phyloP scores from a whole-genome alignment of 495 filamentous ascomycete species.

The Penicillium antarcticum region DNA sequence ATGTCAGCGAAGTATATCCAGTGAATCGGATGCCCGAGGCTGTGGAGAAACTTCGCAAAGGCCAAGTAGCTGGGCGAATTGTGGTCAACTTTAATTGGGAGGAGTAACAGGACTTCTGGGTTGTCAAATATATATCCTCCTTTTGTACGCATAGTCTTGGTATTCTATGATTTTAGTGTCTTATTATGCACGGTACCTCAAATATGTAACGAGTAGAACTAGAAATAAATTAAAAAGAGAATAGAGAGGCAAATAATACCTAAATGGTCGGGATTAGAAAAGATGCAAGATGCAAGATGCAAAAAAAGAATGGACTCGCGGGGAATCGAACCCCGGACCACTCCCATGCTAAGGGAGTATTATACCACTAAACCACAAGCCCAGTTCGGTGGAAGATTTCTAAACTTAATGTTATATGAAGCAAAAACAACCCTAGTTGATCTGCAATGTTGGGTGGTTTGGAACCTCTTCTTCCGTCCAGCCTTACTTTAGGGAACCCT shows the following conservation, averaged over 20 bases:
- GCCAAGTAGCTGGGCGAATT: conserved; percentile 46
- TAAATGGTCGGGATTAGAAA: background rate
- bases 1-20: conserved; percentile 41
- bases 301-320: conserved; percentile 44
- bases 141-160: too few relatives aligned
- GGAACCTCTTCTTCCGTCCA: too few relatives aligned
- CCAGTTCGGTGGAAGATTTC: conserved; percentile 12
- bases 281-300: too few relatives aligned
- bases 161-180: too few relatives aligned
- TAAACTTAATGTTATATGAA: background rate
- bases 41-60: conserved; percentile 34
- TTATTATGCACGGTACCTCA: too few relatives aligned
- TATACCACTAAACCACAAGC: conserved; percentile 48
- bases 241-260: too few relatives aligned
- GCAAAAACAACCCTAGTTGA: too few relatives aligned
- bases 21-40: conserved; percentile 37
- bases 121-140: too few relatives aligned
- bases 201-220: too few relatives aligned
- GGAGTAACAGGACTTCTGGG: conserved; percentile 6
- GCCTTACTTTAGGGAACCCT: too few relatives aligned
- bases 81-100: conserved; percentile 49
- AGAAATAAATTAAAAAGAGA: background rate
- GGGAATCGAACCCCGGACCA: conserved; percentile 59
- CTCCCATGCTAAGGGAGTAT: conserved; percentile 48
- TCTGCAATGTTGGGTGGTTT: too few relatives aligned